These are phyloP conservation scores for Kluyveromyces aestuarii DNA, from an alignment of 805 yeast species.

Conservation along the genomic window DNA sequence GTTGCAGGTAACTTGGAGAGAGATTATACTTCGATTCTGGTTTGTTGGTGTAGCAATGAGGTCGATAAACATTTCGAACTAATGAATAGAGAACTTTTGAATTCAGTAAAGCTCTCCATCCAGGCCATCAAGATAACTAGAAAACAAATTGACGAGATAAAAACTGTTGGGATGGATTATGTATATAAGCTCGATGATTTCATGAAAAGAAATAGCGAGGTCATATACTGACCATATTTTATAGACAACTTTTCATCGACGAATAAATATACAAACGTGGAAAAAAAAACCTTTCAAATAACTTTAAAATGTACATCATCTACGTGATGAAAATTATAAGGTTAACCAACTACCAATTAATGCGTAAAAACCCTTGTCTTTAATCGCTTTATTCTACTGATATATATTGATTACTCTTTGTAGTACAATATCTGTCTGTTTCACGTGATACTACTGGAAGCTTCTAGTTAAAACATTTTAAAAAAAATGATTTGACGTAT, in stretches of 20 bases:
- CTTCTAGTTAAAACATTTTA: not conserved
- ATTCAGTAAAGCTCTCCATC: constrained; percentile 44
- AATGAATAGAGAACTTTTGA: constrained; percentile 59
- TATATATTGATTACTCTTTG: too few species aligned
- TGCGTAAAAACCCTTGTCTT: too few species aligned
- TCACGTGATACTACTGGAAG: not conserved
- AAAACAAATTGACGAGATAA: constrained; percentile 54
- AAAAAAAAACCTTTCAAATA: too few species aligned
- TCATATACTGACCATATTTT: not conserved
- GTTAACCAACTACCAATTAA: too few species aligned
- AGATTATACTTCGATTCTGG: constrained; percentile 44
- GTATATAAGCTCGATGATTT: constrained; percentile 52
- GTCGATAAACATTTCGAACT: constrained; percentile 49
- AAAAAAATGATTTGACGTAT: too few species aligned
- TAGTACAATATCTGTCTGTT: not conserved
- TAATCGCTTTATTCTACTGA: too few species aligned
- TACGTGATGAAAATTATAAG: too few species aligned
- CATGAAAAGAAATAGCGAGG: constrained; percentile 16
- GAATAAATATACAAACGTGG: too few species aligned
- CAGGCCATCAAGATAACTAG: constrained; percentile 47
- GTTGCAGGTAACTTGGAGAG: constrained; percentile 36
- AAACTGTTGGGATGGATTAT: constrained; percentile 61
- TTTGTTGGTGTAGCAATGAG: constrained; percentile 70
- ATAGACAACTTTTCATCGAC: too few species aligned
- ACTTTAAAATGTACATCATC: too few species aligned